Percentiles rank a stretch among this genome's conserved stretches.
Conservation (phyloP, 139 green algal genomes). For the Raphidocelis subcapitata region DNA sequence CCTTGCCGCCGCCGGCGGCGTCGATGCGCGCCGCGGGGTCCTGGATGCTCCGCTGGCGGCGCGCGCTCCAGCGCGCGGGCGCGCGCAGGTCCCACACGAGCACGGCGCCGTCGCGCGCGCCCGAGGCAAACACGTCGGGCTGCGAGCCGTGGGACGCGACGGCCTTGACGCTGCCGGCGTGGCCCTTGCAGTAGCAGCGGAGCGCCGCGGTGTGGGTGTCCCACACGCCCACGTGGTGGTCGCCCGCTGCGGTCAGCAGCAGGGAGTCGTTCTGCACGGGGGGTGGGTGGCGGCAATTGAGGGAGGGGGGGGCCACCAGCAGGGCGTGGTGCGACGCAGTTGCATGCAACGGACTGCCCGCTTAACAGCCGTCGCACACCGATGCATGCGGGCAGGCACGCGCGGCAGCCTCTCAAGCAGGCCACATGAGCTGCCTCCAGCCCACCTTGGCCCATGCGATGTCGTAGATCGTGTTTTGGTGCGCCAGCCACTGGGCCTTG, state of each 20-base stretch:
- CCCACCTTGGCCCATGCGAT: slow-evolving; percentile 67
- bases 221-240: slow-evolving; percentile 69
- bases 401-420: not conserved
- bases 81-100: slow-evolving; percentile 73
- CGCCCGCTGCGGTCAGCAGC: slow-evolving; percentile 75
- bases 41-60: slow-evolving; percentile 12
- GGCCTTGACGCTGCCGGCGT: slow-evolving; percentile 73
- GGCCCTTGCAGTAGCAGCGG: slow-evolving; percentile 51
- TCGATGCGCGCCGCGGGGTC: not conserved
- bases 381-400: not conserved
- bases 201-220: slow-evolving; percentile 48
- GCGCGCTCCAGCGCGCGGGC: slow-evolving; percentile 12
- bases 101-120: slow-evolving; percentile 67
- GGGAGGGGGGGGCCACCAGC: not conserved
- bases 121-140: slow-evolving; percentile 70
- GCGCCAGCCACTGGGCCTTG: slow-evolving; percentile 62
- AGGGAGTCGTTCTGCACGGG: slow-evolving; percentile 50
- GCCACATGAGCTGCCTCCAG: not conserved
- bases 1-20: slow-evolving; percentile 20
- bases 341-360: not conserved
- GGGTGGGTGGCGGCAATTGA: not conserved
- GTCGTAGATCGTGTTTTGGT: slow-evolving; percentile 85
- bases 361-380: not conserved
- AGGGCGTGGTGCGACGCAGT: not conserved
- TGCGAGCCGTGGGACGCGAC: slow-evolving; percentile 35